phyloP scores from a whole-genome alignment of 1,284 basidiomycete genomes.

The Ganoderma resinaceum region DNA sequence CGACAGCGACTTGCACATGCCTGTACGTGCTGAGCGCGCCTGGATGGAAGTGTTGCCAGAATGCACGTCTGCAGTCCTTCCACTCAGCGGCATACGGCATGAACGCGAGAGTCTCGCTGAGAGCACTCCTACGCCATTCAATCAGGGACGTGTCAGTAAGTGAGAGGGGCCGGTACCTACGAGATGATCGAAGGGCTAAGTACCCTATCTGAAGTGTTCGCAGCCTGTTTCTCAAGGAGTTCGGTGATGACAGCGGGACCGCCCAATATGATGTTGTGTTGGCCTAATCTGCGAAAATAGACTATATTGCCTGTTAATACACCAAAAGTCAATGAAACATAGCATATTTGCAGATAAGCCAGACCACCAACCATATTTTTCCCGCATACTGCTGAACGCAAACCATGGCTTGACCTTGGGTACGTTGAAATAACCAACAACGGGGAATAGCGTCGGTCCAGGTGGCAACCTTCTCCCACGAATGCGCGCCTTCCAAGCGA shows the following conservation, averaged over 20 bases:
- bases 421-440: neutral
- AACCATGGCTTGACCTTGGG: neutral
- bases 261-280: constrained; percentile 16
- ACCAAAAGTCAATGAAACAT: neutral
- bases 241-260: constrained; percentile 15
- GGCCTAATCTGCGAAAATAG: neutral
- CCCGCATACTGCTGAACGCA: neutral
- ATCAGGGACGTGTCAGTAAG: neutral
- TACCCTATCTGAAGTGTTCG: constrained; percentile 22
- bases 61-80: constrained; percentile 28
- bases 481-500: neutral
- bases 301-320: neutral
- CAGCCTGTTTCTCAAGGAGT: constrained; percentile 23
- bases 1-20: constrained; percentile 1
- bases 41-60: constrained; percentile 30
- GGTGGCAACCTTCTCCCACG: neutral
- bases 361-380: neutral
- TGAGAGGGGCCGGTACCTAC: neutral
- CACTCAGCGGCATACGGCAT: constrained; percentile 34
- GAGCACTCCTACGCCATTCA: neutral
- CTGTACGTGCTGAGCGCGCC: constrained; percentile 6
- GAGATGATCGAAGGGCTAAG: constrained; percentile 6
- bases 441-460: neutral
- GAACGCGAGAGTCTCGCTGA: constrained; percentile 16
- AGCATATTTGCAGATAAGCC: neutral